Base-by-base conservation (phyloP, 2,329 filamentous ascomycete species). In the Spiromastix sp. region DNA sequence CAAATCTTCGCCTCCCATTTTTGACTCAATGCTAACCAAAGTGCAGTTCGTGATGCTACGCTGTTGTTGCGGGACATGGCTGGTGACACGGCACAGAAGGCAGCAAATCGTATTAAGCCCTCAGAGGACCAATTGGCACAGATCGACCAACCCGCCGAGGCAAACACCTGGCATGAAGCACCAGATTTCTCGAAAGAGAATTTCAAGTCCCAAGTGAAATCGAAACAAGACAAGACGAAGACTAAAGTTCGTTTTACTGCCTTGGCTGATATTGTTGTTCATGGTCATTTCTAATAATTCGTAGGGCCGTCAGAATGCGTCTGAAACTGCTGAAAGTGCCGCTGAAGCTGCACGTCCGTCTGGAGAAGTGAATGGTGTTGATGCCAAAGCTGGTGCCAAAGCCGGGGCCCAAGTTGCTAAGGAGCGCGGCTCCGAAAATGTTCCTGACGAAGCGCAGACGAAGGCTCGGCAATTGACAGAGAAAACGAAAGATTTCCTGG, bases 131-230 rank as follows among this genome's bases (percentile, higher is more conserved):
- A 81, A 42, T 71, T 96, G 13, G 56, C 66, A 6, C 79, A 86
- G 50, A 77, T 96, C 21, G 89, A 96, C 47, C 56, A 68, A n/a
- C 77, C 91, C 2, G 91, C 91, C 2, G 76, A 82, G 12, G 87
- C 94, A 51, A 91, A 96, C 62, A 82, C 79, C 11, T 98, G 91
- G 91, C 85, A 95, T 50, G 86, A 95, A 39, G 73, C 76, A 28
- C 87, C 87, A 3, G 70, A 91, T 43, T 52, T 93, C 32, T 81
- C 77, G 44, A 79, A 74, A 57, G 74, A 78, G 2, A 75, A 71
- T 38, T 43, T 91, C 37, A 84, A 77, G 63, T 68, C 74, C 12
- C 79, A 86, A 55, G 55, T 81, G 11, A 79, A 81, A 56, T 67
- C 63, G 20, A 64, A 68, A 12, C 52, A 74, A 38, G 77, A 80